These are phyloP conservation scores for Fomitiporia mediterranea DNA, from an alignment of 1,284 basidiomycete species.

Conservation along the genomic window DNA sequence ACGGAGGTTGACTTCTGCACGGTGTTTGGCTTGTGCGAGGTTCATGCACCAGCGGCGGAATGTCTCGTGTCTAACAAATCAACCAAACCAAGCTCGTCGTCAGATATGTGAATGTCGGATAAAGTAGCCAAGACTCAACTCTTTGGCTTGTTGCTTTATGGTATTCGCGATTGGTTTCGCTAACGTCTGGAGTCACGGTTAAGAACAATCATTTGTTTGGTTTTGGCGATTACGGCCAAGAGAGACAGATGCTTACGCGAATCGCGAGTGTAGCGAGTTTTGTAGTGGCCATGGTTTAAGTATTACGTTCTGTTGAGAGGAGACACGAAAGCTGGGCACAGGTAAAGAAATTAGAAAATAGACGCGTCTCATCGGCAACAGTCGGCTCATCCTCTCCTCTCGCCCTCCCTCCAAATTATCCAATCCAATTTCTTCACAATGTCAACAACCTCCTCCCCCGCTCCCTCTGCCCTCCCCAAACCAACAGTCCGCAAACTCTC, in stretches of 20 bases:
- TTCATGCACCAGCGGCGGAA: slow-evolving; percentile 75
- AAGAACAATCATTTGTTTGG: slow-evolving; percentile 1
- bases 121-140: slow-evolving; percentile 39
- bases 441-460: background rate
- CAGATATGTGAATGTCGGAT: background rate
- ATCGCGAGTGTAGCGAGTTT: slow-evolving; percentile 66
- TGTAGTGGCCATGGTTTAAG: slow-evolving; percentile 47
- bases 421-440: background rate
- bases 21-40: slow-evolving; percentile 80
- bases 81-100: background rate
- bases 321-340: background rate
- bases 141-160: slow-evolving; percentile 72
- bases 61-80: slow-evolving; percentile 57
- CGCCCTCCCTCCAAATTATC: background rate
- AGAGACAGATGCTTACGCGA: slow-evolving; percentile 43
- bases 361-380: background rate
- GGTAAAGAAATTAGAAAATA: background rate
- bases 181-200: slow-evolving; percentile 53
- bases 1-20: slow-evolving; percentile 71
- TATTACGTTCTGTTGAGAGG: background rate
- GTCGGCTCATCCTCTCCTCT: background rate
- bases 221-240: slow-evolving; percentile 4
- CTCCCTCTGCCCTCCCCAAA: background rate
- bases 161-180: slow-evolving; percentile 79
- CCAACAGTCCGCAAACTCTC: background rate